Evolutionary conservation across 2,329 filamentous ascomycete genomes (phyloP).

Genomic region (Alternaria burnsii): DNA sequence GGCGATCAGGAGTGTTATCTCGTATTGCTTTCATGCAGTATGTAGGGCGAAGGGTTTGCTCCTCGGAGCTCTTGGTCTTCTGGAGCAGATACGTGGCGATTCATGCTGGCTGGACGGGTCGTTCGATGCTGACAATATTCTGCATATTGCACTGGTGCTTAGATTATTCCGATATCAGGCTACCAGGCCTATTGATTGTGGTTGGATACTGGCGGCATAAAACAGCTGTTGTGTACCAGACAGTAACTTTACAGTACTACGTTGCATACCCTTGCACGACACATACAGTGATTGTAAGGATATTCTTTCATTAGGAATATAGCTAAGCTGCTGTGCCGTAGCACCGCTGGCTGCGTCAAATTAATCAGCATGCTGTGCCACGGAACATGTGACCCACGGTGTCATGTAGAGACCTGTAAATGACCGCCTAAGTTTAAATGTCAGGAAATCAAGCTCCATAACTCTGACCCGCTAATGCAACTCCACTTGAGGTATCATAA

Average conservation of each 20-base stretch:
- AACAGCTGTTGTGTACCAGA: constrained; percentile 12
- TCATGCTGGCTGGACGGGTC: background rate
- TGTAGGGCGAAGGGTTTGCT: background rate
- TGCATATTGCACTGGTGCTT: background rate
- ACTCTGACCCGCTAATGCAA: constrained; percentile 28
- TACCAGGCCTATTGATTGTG: background rate
- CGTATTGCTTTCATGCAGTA: background rate
- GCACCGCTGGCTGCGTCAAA: background rate
- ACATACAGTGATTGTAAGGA: background rate
- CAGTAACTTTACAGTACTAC: constrained; percentile 15
- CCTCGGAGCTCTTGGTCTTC: background rate
- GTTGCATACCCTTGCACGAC: constrained; percentile 5
- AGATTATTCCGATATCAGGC: background rate
- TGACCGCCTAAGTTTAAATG: constrained; percentile 19
- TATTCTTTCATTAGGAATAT: background rate
- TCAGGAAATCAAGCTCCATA: constrained; percentile 26
- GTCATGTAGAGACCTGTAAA: constrained; percentile 33
- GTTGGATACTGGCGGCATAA: constrained; percentile 8
- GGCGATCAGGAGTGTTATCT: constrained; percentile 11
- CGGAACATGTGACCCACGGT: constrained; percentile 21
- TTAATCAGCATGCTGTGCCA: constrained; percentile 17
- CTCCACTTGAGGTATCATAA: constrained; percentile 32
- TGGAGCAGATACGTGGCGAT: background rate
- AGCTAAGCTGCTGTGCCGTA: background rate
- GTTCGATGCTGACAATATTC: background rate